These are phyloP conservation scores for Chaetomiaceae sp. DNA, from an alignment of 2,329 filamentous ascomycete species.

Conservation along the genomic window DNA sequence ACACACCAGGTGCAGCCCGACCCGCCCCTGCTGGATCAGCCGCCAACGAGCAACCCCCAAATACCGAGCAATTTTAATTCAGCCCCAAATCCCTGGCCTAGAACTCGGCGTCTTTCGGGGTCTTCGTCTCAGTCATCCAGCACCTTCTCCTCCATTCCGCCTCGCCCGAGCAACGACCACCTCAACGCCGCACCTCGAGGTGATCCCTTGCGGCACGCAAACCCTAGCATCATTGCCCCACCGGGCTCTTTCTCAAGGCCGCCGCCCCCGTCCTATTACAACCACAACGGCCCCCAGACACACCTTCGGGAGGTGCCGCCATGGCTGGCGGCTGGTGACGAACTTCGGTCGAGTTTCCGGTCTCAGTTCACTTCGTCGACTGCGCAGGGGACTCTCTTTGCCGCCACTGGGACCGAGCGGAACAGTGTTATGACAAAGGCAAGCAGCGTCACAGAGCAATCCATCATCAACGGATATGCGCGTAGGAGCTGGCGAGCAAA, in stretches of 20 bases:
- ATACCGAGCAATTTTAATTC: slow-evolving; percentile 14
- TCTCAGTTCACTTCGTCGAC: slow-evolving; percentile 54
- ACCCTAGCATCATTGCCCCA: slow-evolving; percentile 1
- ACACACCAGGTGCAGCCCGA: slow-evolving; percentile 21
- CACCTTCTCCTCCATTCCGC: slow-evolving; percentile 42
- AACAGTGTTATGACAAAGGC: slow-evolving; percentile 78
- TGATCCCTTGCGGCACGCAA: slow-evolving; percentile 14
- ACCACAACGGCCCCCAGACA: slow-evolving; percentile 8
- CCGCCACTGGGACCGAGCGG: slow-evolving; percentile 62
- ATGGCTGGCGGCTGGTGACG: slow-evolving; percentile 45
- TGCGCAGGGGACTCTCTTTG: slow-evolving; percentile 49
- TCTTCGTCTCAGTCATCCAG: slow-evolving; percentile 46
- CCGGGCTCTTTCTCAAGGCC: slow-evolving; percentile 8
- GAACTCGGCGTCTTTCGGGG: slow-evolving; percentile 41
- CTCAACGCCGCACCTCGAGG: slow-evolving; percentile 20
- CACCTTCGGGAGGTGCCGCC: slow-evolving; percentile 37
- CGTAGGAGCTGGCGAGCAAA: slow-evolving; percentile 32
- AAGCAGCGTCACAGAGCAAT: slow-evolving; percentile 59
- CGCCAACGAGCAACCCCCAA: slow-evolving; percentile 18
- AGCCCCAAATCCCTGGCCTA: slow-evolving; percentile 36
- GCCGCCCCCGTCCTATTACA: slow-evolving; percentile 29
- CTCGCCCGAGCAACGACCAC: slow-evolving; percentile 39
- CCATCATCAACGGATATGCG: slow-evolving; percentile 30
- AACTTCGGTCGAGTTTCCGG: slow-evolving; percentile 52
- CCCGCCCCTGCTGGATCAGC: slow-evolving; percentile 24